phyloP scores from a whole-genome alignment of 1,284 basidiomycete species.

The Trametes sp. region DNA sequence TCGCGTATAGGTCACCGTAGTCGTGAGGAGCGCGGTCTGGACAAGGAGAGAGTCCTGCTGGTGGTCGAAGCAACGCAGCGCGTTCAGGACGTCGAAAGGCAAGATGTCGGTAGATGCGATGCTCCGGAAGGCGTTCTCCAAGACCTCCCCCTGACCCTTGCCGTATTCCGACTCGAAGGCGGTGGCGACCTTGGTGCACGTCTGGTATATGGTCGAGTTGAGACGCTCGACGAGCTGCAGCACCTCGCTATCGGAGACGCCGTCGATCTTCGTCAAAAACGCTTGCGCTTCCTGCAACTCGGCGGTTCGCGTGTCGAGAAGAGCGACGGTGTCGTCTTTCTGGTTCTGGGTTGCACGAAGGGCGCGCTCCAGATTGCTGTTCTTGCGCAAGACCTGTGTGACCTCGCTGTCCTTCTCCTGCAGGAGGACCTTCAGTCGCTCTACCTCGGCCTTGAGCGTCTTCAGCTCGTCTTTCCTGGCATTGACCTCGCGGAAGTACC shows the following conservation, averaged over 20 bases:
- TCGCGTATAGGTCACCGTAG: slow-evolving; percentile 50
- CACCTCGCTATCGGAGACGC: slow-evolving; percentile 35
- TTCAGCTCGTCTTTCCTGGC: not conserved
- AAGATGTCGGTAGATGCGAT: slow-evolving; percentile 42
- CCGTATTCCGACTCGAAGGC: slow-evolving; percentile 15
- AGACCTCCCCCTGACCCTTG: not conserved
- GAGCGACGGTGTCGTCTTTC: not conserved
- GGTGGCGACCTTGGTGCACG: slow-evolving; percentile 29
- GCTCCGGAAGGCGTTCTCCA: not conserved
- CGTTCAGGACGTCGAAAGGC: slow-evolving; percentile 44
- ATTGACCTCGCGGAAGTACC: not conserved
- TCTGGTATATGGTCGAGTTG: slow-evolving; percentile 36
- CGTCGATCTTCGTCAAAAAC: slow-evolving; percentile 33
- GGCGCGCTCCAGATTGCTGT: not conserved
- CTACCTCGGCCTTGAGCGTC: not conserved
- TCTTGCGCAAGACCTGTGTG: not conserved
- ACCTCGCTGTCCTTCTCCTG: not conserved
- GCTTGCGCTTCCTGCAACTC: slow-evolving; percentile 37
- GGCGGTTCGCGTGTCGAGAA: slow-evolving; percentile 30
- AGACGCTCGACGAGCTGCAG: slow-evolving; percentile 26
- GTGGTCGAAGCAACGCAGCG: slow-evolving; percentile 46
- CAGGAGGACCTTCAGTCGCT: not conserved
- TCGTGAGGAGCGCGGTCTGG: slow-evolving; percentile 60
- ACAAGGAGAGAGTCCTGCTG: slow-evolving; percentile 53
- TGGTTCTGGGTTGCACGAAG: not conserved